Conservation (phyloP, 1,139 yeast genomes). For the Wickerhamiella pararugosa region DNA sequence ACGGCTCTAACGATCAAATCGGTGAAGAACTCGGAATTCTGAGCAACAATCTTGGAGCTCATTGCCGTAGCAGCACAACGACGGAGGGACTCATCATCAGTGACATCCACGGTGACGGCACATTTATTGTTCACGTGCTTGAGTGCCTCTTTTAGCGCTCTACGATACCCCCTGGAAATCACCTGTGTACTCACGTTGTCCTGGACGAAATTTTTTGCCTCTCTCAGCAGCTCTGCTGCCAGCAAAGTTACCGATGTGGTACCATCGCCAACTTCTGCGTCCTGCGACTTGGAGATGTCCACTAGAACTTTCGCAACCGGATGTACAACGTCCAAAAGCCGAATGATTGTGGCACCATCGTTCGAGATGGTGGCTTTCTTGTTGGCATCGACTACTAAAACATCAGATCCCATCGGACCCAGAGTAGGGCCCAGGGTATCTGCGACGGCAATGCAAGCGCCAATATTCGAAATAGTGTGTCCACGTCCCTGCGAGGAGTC, state of each 20-base stretch:
- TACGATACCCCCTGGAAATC: conserved; percentile 75
- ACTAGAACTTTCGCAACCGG: conserved; percentile 96
- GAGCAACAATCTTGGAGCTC: conserved; percentile 85
- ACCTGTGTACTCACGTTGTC: conserved; percentile 90
- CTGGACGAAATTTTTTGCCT: conserved; percentile 77
- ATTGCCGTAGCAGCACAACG: conserved; percentile 95
- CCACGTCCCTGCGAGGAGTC: conserved; percentile 95
- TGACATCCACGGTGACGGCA: conserved; percentile 45
- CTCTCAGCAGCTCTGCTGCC: conserved; percentile 90
- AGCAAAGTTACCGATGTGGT: conserved; percentile 89
- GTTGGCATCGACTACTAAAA: conserved; percentile 63
- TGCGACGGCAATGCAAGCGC: conserved; percentile 94
- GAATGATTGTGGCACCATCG: conserved; percentile 90
- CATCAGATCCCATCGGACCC: conserved; percentile 96
- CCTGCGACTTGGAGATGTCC: conserved; percentile 91
- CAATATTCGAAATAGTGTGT: conserved; percentile 84
- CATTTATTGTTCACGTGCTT: conserved; percentile 51
- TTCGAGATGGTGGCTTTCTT: conserved; percentile 91
- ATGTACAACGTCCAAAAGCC: conserved; percentile 89
- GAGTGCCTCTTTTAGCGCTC: conserved; percentile 67
- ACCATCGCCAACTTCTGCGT: conserved; percentile 98
- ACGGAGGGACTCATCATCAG: conserved; percentile 53
- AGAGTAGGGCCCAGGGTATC: conserved; percentile 88
- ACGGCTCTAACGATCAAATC: conserved; percentile 97
- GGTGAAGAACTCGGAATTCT: conserved; percentile 77